Evolutionary conservation across 345 rosid species (phyloP).

Genomic region (Noccaea bulbosa): DNA sequence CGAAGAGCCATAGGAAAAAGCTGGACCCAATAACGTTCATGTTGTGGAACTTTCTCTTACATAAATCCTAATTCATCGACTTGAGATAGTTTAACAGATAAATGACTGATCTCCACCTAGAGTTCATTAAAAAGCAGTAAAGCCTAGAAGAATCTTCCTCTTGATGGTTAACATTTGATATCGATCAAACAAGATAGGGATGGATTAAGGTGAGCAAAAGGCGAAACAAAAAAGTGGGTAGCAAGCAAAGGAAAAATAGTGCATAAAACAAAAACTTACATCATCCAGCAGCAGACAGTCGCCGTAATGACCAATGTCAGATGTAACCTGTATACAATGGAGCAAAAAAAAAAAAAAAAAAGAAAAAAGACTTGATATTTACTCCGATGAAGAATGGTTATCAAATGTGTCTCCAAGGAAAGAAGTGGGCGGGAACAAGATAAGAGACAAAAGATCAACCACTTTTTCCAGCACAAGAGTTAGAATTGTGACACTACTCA

Average conservation of each 20-base stretch:
- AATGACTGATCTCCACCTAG: slow-evolving; percentile 5
- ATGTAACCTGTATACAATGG: slow-evolving; percentile 63
- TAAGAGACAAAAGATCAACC: background rate
- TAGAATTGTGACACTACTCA: background rate
- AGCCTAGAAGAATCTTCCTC: slow-evolving; percentile 11
- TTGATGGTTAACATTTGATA: background rate
- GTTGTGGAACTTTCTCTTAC: background rate
- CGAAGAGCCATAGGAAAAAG: background rate
- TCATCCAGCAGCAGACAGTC: slow-evolving; percentile 94
- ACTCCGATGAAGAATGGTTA: background rate
- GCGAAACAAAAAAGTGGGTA: background rate
- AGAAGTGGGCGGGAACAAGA: background rate
- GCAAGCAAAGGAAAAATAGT: background rate
- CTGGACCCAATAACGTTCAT: background rate
- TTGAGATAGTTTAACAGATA: background rate
- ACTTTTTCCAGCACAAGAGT: background rate
- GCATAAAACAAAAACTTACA: slow-evolving; percentile 59
- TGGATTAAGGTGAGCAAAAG: background rate
- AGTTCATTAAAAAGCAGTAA: background rate
- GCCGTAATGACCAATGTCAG: slow-evolving; percentile 89
- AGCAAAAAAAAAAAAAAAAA: slow-evolving; percentile 5
- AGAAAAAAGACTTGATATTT: background rate
- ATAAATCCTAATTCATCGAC: background rate
- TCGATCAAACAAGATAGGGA: background rate
- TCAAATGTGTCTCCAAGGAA: slow-evolving; percentile 10